Conservation (phyloP, 176 grass and related monocot genomes). For the Thinopyrum elongatum region DNA sequence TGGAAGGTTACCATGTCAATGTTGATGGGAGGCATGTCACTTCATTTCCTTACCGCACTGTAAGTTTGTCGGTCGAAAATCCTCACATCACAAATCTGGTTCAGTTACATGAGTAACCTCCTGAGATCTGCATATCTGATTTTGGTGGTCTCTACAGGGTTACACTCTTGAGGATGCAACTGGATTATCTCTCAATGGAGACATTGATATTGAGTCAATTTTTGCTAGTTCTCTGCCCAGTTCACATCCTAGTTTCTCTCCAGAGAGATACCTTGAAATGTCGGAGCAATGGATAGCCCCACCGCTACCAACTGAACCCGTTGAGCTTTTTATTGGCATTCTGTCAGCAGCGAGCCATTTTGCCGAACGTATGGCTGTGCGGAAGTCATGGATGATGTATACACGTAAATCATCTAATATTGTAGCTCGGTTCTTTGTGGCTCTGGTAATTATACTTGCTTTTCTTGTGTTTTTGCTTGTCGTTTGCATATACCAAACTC, state of each 20-base stretch:
- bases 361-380: slow-evolving; percentile 92
- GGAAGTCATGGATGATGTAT: slow-evolving; percentile 94
- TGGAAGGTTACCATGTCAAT: slow-evolving; percentile 97
- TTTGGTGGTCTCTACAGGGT: slow-evolving; percentile 41
- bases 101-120: background rate
- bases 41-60: slow-evolving; percentile 92
- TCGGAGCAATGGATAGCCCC: slow-evolving; percentile 69
- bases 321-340: slow-evolving; percentile 93
- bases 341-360: slow-evolving; percentile 93
- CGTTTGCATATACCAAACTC: background rate
- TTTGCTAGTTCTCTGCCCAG: slow-evolving; percentile 80
- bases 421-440: slow-evolving; percentile 95
- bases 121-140: slow-evolving; percentile 23
- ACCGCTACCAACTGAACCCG: slow-evolving; percentile 65
- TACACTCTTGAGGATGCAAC: slow-evolving; percentile 96
- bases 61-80: slow-evolving; percentile 40
- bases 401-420: slow-evolving; percentile 73
- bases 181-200: slow-evolving; percentile 71
- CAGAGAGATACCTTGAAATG: slow-evolving; percentile 80
- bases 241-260: slow-evolving; percentile 74
- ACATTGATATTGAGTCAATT: slow-evolving; percentile 72
- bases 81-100: background rate
- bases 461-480: background rate
- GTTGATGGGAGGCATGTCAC: slow-evolving; percentile 85
- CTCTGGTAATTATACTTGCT: slow-evolving; percentile 61